Base-by-base conservation (phyloP, 139 green algal species). In the Klebsormidium nitens region DNA sequence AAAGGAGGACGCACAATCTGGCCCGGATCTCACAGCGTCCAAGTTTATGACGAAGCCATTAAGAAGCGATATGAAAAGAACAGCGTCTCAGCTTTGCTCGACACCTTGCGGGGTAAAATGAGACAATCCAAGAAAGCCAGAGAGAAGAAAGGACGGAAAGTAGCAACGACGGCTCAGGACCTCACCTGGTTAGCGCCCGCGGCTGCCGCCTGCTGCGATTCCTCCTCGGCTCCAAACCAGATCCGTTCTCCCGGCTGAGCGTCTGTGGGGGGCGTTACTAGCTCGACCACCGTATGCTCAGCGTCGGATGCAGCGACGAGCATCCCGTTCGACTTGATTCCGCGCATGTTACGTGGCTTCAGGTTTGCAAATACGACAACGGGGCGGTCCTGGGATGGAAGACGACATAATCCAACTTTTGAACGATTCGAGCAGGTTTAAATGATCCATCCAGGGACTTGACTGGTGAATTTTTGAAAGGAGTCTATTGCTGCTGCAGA, bases 301-400 rank as follows among this genome's bases (percentile, higher is more conserved):
- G 17, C 61, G 63, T 93, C 82, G 37, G 73, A 87, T 2, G 90
- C 89, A 50, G 81, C 87, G 28, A 96, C 78, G 46, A 96, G 71
- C 90, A 95, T 94, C 71, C 87, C 89, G 69, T 84, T 66, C 40
- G 82, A 90, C 71, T 91, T 91, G 59, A 95, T 68, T 26, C 89
- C 81, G 8, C 64, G 44, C 69, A 87, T 84, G 55, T 87, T 87
- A 42, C 83, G 69, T n/a, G 81, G 79, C 83, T 95, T 93, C 5
- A 95, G 76, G 66, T 95, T 95, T 66, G 82, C 86, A 11, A 94
- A 63, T n/a, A 95, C 86, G 17, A 94, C 77, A 28, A 97, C 92
- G 46, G 79, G 72, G 26, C 85, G 77, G 37, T 82, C 82, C 79
- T 92, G 71, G 26, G 46, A 55, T 19, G 23, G 19, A 55, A 55